A percentile compares a stretch with the other conserved stretches of the same genome.
Evolutionary conservation across 78 protist species (phyloP).

Genomic region (Chrysochromulina parva): DNA sequence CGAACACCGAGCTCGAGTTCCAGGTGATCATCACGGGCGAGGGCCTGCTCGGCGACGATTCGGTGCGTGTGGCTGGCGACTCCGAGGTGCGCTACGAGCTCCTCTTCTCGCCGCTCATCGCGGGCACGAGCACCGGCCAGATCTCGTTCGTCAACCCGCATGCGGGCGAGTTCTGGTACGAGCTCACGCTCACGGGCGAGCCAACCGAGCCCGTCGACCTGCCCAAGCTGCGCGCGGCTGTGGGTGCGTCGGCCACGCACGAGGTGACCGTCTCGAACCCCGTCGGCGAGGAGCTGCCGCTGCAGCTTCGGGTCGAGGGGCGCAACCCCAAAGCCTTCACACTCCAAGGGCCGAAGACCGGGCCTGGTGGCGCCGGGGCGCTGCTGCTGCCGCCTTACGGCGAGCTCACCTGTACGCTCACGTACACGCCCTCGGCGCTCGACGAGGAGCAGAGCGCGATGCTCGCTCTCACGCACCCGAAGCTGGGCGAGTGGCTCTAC

Average conservation of each 20-base stretch:
- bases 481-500: not conserved
- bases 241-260: not conserved
- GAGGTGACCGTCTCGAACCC: constrained; percentile 24
- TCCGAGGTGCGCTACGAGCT: constrained; percentile 5
- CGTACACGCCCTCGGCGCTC: constrained; percentile 16
- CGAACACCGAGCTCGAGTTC: not conserved
- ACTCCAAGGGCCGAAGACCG: not conserved
- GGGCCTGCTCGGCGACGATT: constrained; percentile 23
- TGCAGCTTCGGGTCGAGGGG: not conserved
- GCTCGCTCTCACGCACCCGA: not conserved
- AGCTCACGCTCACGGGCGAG: constrained; percentile 34
- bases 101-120: constrained; percentile 52
- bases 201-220: constrained; percentile 10
- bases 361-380: not conserved
- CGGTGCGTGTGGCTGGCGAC: not conserved
- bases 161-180: constrained; percentile 71
- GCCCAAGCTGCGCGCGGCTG: not conserved
- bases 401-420: not conserved
- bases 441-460: not conserved
- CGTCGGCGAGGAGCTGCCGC: not conserved
- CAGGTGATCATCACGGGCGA: constrained; percentile 19
- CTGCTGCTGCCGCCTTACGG: not conserved
- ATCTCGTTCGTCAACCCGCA: constrained; percentile 53
- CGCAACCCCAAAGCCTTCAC: not conserved
- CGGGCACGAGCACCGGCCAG: constrained; percentile 28